phyloP scores from a whole-genome alignment of 768 basidiomycete genomes.

The Cyclocybe aegerita region DNA sequence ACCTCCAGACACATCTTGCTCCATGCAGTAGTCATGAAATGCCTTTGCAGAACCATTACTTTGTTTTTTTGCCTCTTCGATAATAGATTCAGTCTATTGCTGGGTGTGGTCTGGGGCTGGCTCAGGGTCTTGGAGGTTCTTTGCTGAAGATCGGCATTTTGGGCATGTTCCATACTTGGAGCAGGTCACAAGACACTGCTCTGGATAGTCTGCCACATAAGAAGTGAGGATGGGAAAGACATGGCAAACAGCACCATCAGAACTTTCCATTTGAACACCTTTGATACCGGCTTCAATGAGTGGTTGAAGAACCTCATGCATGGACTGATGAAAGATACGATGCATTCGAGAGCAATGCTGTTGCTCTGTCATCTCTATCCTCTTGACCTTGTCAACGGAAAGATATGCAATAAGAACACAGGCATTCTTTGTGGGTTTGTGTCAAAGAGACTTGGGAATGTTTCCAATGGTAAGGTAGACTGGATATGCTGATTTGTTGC shows the following conservation, averaged over 20 bases:
- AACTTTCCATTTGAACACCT: conserved; percentile 31
- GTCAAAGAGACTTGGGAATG: conserved; percentile 26
- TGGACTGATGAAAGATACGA: conserved; percentile 14
- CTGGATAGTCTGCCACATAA: conserved; percentile 35
- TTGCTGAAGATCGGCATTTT: no score
- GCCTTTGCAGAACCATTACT: no score
- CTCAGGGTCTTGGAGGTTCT: no score
- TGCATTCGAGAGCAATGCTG: not conserved
- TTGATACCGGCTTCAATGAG: conserved; percentile 25
- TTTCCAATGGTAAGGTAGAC: conserved; percentile 41
- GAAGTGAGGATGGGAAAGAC: conserved; percentile 32
- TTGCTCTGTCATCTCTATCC: not conserved
- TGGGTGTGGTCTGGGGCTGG: conserved; percentile 25
- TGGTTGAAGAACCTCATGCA: conserved; percentile 22
- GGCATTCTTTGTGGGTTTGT: conserved; percentile 27
- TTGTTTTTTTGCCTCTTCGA: not conserved
- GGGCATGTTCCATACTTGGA: no score
- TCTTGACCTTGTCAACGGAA: conserved; percentile 29
- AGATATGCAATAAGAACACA: conserved; percentile 37
- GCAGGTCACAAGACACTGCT: conserved; percentile 31
- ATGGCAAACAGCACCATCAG: conserved; percentile 25
- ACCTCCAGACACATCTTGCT: not conserved
- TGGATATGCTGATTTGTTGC: conserved; percentile 35
- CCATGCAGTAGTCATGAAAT: not conserved
- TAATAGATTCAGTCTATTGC: conserved; percentile 17